A percentile compares a stretch with the other conserved stretches of the same genome.
These are phyloP conservation scores for Udeniomyces megalosporus DNA, from an alignment of 768 basidiomycete genomes.

Conservation along the genomic window DNA sequence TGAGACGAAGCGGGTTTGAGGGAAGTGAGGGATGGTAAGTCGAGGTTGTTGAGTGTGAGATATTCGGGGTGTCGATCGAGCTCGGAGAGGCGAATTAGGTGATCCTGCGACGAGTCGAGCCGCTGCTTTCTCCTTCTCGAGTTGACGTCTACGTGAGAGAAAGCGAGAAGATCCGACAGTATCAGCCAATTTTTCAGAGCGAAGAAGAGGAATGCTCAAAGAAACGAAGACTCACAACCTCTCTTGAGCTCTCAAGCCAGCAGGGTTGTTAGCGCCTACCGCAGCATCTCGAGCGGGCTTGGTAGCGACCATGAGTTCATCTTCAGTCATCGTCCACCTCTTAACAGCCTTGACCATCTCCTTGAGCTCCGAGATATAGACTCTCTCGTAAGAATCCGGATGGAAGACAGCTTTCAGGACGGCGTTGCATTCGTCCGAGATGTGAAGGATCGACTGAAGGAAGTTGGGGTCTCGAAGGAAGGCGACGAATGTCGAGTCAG, in stretches of 20 bases:
- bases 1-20: no score
- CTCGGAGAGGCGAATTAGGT: no score
- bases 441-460: constrained; percentile 52
- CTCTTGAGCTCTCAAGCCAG: neutral
- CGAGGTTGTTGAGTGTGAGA: no score
- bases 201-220: neutral
- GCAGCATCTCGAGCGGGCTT: constrained; percentile 6
- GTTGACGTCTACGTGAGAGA: no score
- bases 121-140: no score
- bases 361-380: constrained; percentile 34
- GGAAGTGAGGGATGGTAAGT: no score
- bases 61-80: no score
- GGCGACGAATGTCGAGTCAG: constrained; percentile 55
- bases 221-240: neutral
- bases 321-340: constrained; percentile 2
- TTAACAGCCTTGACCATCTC: constrained; percentile 34
- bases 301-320: constrained; percentile 5
- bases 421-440: constrained; percentile 47
- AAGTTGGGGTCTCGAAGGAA: constrained; percentile 55
- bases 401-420: constrained; percentile 58
- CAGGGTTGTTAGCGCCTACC: neutral
- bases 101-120: no score
- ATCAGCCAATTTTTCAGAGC: no score
- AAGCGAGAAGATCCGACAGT: no score
- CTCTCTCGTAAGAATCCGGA: constrained; percentile 37